Conservation (phyloP, 2,329 filamentous ascomycete species). For the Paracorniculantispora psalliotae region DNA sequence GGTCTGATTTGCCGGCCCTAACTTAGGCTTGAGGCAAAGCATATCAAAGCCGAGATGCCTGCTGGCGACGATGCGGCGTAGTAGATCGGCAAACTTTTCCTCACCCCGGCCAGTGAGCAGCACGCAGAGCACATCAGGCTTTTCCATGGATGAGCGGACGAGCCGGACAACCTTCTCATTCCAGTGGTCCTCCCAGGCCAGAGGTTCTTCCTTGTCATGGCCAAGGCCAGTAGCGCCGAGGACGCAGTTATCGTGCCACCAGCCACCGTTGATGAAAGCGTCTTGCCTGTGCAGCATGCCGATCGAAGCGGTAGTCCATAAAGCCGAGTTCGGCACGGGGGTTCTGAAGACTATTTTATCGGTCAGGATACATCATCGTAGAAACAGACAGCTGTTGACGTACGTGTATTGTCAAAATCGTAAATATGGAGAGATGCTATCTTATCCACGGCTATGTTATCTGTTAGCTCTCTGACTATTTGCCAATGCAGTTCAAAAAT, state of each 20-base stretch:
- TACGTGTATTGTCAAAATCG: conserved; percentile 95
- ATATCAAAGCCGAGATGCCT: conserved; percentile 84
- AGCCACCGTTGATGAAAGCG: conserved; percentile 75
- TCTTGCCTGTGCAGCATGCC: conserved; percentile 72
- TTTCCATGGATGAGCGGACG: conserved; percentile 72
- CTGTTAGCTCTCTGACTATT: too few species aligned
- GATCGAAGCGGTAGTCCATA: conserved; percentile 78
- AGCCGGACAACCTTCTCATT: conserved; percentile 84
- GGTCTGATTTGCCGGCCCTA: conserved; percentile 71
- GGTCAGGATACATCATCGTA: conserved; percentile 5
- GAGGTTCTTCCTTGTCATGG: conserved; percentile 70
- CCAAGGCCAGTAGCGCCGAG: conserved; percentile 83
- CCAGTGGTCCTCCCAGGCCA: conserved; percentile 92
- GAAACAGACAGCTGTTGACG: conserved; percentile 25
- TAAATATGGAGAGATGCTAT: conserved; percentile 86
- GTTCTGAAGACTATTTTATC: conserved; percentile 70
- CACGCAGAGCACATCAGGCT: conserved; percentile 79
- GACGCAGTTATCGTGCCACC: conserved; percentile 92
- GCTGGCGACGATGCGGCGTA: conserved; percentile 74
- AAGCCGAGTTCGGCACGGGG: conserved; percentile 77
- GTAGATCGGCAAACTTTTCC: conserved; percentile 66
- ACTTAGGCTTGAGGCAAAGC: conserved; percentile 77
- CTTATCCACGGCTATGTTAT: conserved; percentile 48
- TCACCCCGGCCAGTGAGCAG: conserved; percentile 84
- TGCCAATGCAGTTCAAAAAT: conserved; percentile 12